Evolutionary conservation across 805 yeast genomes (phyloP).

Genomic region (Hanseniaspora singularis): DNA sequence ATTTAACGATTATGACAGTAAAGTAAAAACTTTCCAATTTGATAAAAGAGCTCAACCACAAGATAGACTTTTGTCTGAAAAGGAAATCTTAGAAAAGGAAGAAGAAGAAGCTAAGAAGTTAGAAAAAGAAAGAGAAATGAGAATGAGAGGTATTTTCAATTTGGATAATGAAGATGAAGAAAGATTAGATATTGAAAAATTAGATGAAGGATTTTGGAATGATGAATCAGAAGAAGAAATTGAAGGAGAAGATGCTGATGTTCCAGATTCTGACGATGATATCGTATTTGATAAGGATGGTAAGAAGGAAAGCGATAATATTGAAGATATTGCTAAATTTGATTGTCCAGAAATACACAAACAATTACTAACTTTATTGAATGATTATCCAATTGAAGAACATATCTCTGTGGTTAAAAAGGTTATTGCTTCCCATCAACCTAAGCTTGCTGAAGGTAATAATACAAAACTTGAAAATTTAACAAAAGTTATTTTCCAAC

Average conservation of each 20-base stretch:
- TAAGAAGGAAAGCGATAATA: constrained; percentile 20
- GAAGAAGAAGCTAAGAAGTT: constrained; percentile 47
- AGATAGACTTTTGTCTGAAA: constrained; percentile 67
- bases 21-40: constrained; percentile 52
- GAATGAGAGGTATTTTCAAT: constrained; percentile 59
- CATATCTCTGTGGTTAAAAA: constrained; percentile 40
- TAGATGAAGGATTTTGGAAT: constrained; percentile 60
- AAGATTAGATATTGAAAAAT: constrained; percentile 48
- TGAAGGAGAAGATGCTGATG: constrained; percentile 21
- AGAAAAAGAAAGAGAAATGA: constrained; percentile 54
- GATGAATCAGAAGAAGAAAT: constrained; percentile 36
- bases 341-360: constrained; percentile 41
- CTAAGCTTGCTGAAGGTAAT: constrained; percentile 70
- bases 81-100: constrained; percentile 51
- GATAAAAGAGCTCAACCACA: constrained; percentile 73
- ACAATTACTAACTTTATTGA: constrained; percentile 32
- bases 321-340: constrained; percentile 19
- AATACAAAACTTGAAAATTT: constrained; percentile 58
- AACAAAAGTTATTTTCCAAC: constrained; percentile 51
- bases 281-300: constrained; percentile 29
- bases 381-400: constrained; percentile 30
- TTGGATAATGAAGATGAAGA: constrained; percentile 30
- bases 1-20: constrained; percentile 45
- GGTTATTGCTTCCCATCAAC: constrained; percentile 53
- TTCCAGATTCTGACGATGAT: constrained; percentile 19